These are phyloP conservation scores for Alternaria hordeiaustralica DNA, from an alignment of 2,329 filamentous ascomycete genomes.

Conservation along the genomic window DNA sequence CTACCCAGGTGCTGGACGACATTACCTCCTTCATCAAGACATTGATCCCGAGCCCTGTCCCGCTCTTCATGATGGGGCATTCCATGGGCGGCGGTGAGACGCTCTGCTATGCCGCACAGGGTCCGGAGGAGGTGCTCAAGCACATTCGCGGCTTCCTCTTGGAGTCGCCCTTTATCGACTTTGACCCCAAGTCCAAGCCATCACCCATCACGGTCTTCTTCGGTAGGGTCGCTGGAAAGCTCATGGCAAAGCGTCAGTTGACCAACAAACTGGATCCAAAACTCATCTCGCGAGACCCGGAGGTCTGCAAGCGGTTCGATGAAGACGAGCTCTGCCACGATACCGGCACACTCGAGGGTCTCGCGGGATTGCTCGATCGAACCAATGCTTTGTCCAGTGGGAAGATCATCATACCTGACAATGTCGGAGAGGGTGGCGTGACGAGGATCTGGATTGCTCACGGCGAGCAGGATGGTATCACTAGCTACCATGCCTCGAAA, in stretches of 20 bases:
- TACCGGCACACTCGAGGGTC: slow-evolving; percentile 82
- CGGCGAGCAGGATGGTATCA: slow-evolving; percentile 75
- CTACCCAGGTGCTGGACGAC: slow-evolving; percentile 74
- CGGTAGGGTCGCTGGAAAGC: slow-evolving; percentile 70
- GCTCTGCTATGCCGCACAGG: slow-evolving; percentile 63
- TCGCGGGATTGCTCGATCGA: slow-evolving; percentile 79
- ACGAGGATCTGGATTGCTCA: slow-evolving; percentile 74
- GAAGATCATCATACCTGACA: slow-evolving; percentile 53
- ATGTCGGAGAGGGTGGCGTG: slow-evolving; percentile 60
- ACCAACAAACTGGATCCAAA: slow-evolving; percentile 68
- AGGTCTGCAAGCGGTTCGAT: slow-evolving; percentile 64
- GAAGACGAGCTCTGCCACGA: slow-evolving; percentile 78
- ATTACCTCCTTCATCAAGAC: slow-evolving; percentile 75
- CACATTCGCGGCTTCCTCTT: slow-evolving; percentile 75
- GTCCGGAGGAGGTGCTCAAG: slow-evolving; percentile 59
- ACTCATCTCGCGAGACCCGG: slow-evolving; percentile 71
- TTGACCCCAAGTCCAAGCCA: slow-evolving; percentile 71
- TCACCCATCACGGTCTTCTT: slow-evolving; percentile 66
- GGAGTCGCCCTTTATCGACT: slow-evolving; percentile 79
- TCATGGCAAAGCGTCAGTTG: slow-evolving; percentile 73
- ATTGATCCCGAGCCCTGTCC: slow-evolving; percentile 61
- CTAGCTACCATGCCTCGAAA: slow-evolving; percentile 69
- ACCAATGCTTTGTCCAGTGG: slow-evolving; percentile 66
- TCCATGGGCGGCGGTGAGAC: slow-evolving; percentile 88
- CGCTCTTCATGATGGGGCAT: slow-evolving; percentile 86